Evolutionary conservation across 495 filamentous ascomycete species (phyloP).

Genomic region (Penicillium soppii): DNA sequence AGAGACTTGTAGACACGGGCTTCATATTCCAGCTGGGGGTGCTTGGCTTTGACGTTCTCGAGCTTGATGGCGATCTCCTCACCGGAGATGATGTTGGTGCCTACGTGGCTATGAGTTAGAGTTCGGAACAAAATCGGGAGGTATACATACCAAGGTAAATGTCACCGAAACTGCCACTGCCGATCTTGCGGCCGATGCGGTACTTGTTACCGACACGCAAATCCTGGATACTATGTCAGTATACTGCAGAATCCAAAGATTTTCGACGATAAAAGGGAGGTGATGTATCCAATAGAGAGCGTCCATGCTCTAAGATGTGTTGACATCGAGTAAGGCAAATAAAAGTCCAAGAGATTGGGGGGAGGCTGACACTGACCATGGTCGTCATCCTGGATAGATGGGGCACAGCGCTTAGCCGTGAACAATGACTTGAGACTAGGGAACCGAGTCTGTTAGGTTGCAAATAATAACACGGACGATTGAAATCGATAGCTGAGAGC

Average conservation of each 20-base stretch:
- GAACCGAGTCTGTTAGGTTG: not conserved
- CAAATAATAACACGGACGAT: constrained; percentile 11
- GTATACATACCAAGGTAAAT: constrained; percentile 83
- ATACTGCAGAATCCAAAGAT: too few species aligned
- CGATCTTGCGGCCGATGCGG: constrained; percentile 99
- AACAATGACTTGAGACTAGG: constrained; percentile 7
- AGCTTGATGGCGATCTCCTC: constrained; percentile 99
- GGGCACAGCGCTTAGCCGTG: constrained; percentile 43
- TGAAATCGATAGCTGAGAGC: not conserved
- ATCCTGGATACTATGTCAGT: constrained; percentile 61
- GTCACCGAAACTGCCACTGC: constrained; percentile 96
- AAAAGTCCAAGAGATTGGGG: not conserved
- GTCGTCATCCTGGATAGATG: constrained; percentile 46
- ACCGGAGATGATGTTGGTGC: constrained; percentile 99
- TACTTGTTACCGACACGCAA: constrained; percentile 99
- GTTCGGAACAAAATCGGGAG: not conserved
- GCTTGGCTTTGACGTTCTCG: constrained; percentile 99
- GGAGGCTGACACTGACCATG: constrained; percentile 39
- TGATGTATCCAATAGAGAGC: too few species aligned
- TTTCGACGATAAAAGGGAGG: too few species aligned
- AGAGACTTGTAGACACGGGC: constrained; percentile 99
- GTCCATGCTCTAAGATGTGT: not conserved
- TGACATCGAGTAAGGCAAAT: not conserved
- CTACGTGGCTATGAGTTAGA: constrained; percentile 32
- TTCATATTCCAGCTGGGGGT: constrained; percentile 99